Percentiles rank a stretch among this genome's conserved stretches.
phyloP scores from a whole-genome alignment of 768 basidiomycete genomes.

The Tephrocybe sp. region DNA sequence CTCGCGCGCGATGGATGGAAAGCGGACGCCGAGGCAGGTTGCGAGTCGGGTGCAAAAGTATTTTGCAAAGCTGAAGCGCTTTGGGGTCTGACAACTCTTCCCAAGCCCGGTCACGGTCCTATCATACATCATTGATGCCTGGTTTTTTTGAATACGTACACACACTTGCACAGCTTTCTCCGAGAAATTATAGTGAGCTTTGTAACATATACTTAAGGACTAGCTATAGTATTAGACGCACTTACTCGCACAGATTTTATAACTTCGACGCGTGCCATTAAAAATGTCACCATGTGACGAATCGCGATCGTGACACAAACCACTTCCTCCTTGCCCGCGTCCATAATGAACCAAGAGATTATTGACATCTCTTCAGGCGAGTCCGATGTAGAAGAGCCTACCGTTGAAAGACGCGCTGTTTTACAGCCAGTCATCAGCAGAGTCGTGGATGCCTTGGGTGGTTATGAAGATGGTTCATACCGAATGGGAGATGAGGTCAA shows the following conservation, averaged over 20 bases:
- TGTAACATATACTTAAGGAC: no score
- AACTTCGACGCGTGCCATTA: no score
- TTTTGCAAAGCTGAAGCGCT: slow-evolving; percentile 79
- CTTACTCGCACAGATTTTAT: no score
- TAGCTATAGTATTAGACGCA: no score
- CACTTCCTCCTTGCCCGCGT: not conserved
- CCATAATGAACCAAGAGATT: slow-evolving; percentile 26
- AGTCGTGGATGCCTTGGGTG: slow-evolving; percentile 82
- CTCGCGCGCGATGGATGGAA: slow-evolving; percentile 77
- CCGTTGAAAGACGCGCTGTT: slow-evolving; percentile 47
- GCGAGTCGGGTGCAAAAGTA: slow-evolving; percentile 89
- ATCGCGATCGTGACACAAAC: slow-evolving; percentile 18
- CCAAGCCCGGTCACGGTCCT: not conserved
- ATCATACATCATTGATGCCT: no score
- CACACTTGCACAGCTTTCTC: no score
- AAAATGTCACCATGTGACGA: no score
- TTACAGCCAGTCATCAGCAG: slow-evolving; percentile 68
- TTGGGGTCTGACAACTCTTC: slow-evolving; percentile 37
- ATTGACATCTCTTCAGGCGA: slow-evolving; percentile 38
- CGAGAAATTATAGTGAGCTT: no score
- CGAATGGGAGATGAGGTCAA: slow-evolving; percentile 79
- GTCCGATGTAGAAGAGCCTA: slow-evolving; percentile 25
- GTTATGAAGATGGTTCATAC: slow-evolving; percentile 65
- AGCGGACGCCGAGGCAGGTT: slow-evolving; percentile 79
- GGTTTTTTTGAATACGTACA: no score